phyloP scores from a whole-genome alignment of 768 basidiomycete species.

The Nidularia pulvinata region DNA sequence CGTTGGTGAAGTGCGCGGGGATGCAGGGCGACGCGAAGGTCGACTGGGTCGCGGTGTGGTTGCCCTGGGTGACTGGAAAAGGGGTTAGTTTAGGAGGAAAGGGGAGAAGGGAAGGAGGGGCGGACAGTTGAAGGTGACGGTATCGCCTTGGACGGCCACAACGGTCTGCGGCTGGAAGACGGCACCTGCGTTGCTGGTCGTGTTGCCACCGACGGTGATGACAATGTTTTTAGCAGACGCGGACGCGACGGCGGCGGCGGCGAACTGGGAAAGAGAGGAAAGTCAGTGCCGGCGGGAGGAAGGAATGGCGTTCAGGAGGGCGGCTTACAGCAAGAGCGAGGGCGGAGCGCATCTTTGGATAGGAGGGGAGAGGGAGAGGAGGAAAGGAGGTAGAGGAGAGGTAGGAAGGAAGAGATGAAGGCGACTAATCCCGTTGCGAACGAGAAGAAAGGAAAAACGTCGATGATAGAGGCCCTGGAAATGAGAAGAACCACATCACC shows the following conservation, averaged over 20 bases:
- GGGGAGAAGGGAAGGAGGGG: neutral
- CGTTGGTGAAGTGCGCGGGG: slow-evolving; percentile 43
- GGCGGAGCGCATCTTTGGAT: neutral
- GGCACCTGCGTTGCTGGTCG: slow-evolving; percentile 34
- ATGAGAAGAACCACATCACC: no score
- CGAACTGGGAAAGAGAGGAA: neutral
- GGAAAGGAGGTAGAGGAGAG: neutral
- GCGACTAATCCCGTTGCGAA: neutral
- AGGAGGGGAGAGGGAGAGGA: neutral
- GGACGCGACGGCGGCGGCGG: slow-evolving; percentile 10
- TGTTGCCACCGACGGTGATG: slow-evolving; percentile 45
- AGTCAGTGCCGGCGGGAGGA: neutral
- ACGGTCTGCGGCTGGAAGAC: slow-evolving; percentile 48
- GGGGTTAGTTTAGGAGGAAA: neutral
- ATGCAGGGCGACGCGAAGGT: slow-evolving; percentile 55
- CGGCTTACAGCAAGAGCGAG: neutral
- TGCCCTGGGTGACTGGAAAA: slow-evolving; percentile 45
- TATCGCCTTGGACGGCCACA: slow-evolving; percentile 43
- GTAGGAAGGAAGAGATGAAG: neutral
- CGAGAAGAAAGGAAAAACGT: neutral
- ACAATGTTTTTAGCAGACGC: slow-evolving; percentile 35
- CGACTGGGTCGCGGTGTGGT: slow-evolving; percentile 57
- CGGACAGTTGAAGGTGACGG: slow-evolving; percentile 58
- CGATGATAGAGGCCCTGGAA: no score
- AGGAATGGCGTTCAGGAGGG: neutral